These are phyloP conservation scores for Calcarisporium arbuscula DNA, from an alignment of 2,329 filamentous ascomycete genomes.

Conservation along the genomic window DNA sequence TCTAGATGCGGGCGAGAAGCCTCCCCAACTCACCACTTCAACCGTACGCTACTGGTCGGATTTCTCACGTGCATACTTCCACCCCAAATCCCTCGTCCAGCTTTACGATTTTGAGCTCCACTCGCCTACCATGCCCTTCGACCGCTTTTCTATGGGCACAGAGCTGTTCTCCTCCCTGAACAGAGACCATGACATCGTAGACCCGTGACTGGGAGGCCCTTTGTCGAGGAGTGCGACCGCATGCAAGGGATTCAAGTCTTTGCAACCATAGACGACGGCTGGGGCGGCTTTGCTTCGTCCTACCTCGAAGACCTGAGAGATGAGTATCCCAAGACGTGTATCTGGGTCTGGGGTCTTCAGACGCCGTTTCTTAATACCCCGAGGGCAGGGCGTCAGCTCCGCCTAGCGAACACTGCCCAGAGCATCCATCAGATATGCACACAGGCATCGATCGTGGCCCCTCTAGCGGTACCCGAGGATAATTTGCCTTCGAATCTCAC, in stretches of 20 bases:
- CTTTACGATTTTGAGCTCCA: conserved; percentile 82
- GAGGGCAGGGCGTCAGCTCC: conserved; percentile 46
- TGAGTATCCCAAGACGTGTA: conserved; percentile 80
- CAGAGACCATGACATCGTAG: conserved; percentile 77
- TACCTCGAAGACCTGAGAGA: conserved; percentile 77
- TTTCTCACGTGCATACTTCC: conserved; percentile 87
- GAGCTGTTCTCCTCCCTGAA: conserved; percentile 70
- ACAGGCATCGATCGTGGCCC: conserved; percentile 71
- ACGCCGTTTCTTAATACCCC: conserved; percentile 47
- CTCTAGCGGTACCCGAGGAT: conserved; percentile 58
- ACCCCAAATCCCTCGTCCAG: conserved; percentile 81
- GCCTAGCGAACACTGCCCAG: conserved; percentile 67
- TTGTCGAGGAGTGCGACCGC: conserved; percentile 88
- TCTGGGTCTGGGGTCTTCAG: conserved; percentile 85
- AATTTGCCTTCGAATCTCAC: conserved; percentile 50
- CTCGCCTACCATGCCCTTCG: conserved; percentile 75
- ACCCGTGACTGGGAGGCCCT: conserved; percentile 84
- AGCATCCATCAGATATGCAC: conserved; percentile 62
- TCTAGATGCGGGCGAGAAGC: conserved; percentile 65
- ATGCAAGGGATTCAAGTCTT: conserved; percentile 83
- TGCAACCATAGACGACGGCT: conserved; percentile 67
- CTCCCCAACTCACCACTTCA: conserved; percentile 58
- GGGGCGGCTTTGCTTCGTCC: conserved; percentile 68
- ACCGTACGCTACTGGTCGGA: conserved; percentile 95
- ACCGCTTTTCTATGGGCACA: conserved; percentile 79